These are phyloP conservation scores for Chaetoceros muelleri DNA, from an alignment of 108 stramenopile species.

Conservation along the genomic window DNA sequence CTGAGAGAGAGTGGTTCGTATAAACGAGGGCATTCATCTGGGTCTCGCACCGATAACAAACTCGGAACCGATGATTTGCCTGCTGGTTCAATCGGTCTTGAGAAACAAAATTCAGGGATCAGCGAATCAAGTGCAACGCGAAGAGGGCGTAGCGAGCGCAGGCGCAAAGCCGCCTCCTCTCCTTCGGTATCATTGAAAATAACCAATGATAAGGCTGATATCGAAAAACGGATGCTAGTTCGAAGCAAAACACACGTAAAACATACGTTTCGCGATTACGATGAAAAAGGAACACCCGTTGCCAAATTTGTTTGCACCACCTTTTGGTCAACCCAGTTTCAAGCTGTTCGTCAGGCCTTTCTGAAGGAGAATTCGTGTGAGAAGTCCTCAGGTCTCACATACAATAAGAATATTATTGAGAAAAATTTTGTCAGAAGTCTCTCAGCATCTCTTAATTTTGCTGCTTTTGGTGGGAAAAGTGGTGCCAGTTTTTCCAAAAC, in stretches of 20 bases:
- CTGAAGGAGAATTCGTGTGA: slow-evolving; percentile 26
- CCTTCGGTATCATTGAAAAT: slow-evolving; percentile 1
- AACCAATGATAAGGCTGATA: slow-evolving; percentile 31
- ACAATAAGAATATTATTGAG: slow-evolving; percentile 17
- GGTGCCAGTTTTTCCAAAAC: slow-evolving; percentile 82
- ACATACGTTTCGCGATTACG: slow-evolving; percentile 85
- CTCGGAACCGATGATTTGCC: background rate
- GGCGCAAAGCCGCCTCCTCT: slow-evolving; percentile 18
- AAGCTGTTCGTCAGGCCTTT: slow-evolving; percentile 84
- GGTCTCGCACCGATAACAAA: too few species aligned
- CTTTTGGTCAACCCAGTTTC: slow-evolving; percentile 95
- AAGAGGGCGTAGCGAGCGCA: slow-evolving; percentile 4
- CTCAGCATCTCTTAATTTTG: slow-evolving; percentile 73
- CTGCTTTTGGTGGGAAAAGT: slow-evolving; percentile 90
- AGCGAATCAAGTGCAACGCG: background rate
- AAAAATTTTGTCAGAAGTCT: slow-evolving; percentile 73
- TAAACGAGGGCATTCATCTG: slow-evolving; percentile 4
- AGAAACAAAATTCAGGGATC: background rate
- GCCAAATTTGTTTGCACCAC: slow-evolving; percentile 94
- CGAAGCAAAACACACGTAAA: slow-evolving; percentile 86
- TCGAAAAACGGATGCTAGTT: slow-evolving; percentile 75
- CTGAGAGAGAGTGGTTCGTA: background rate
- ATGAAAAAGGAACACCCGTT: slow-evolving; percentile 75
- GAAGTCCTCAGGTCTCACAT: background rate
- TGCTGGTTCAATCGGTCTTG: background rate